Percentiles rank a stretch among this genome's conserved stretches.
These are phyloP conservation scores for Myriosclerotinia duriaeana DNA, from an alignment of 2,329 filamentous ascomycete genomes.

Conservation along the genomic window DNA sequence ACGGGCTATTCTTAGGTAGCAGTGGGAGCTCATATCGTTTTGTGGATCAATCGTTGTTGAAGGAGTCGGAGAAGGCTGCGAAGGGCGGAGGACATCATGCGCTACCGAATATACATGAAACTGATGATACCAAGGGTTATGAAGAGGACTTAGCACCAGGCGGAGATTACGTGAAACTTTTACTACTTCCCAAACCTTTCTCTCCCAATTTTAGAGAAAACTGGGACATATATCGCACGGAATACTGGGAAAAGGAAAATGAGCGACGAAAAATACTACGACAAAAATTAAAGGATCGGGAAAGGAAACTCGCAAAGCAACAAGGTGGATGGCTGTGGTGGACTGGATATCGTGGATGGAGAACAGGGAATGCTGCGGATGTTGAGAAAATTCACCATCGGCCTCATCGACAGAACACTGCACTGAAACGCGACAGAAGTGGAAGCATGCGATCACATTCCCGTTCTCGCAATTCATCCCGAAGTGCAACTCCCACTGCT, in stretches of 20 bases:
- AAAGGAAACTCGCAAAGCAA: slow-evolving; percentile 65
- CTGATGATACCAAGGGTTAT: slow-evolving; percentile 65
- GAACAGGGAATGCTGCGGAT: slow-evolving; percentile 37
- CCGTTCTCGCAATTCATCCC: slow-evolving; percentile 41
- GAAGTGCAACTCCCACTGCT: slow-evolving; percentile 40
- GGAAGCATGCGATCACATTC: slow-evolving; percentile 38
- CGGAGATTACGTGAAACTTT: slow-evolving; percentile 86
- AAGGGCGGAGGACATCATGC: slow-evolving; percentile 46
- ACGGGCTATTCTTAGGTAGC: slow-evolving; percentile 66
- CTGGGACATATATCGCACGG: slow-evolving; percentile 90
- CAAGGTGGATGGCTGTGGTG: slow-evolving; percentile 81
- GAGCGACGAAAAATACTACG: slow-evolving; percentile 76
- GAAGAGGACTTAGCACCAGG: slow-evolving; percentile 90
- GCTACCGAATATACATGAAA: slow-evolving; percentile 48
- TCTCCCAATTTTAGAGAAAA: slow-evolving; percentile 92
- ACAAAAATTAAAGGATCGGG: slow-evolving; percentile 64
- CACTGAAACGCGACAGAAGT: slow-evolving; percentile 35
- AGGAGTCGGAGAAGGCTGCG: slow-evolving; percentile 60
- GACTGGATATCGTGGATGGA: slow-evolving; percentile 67
- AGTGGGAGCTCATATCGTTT: slow-evolving; percentile 71
- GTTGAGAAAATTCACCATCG: slow-evolving; percentile 38
- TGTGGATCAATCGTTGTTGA: slow-evolving; percentile 64
- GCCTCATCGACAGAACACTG: slow-evolving; percentile 32
- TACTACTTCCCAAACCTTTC: slow-evolving; percentile 91
- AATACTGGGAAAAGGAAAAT: slow-evolving; percentile 98